Percentiles rank a stretch among this genome's conserved stretches.
phyloP scores from a whole-genome alignment of 148 eudicot species.

The Cornus controversa region DNA sequence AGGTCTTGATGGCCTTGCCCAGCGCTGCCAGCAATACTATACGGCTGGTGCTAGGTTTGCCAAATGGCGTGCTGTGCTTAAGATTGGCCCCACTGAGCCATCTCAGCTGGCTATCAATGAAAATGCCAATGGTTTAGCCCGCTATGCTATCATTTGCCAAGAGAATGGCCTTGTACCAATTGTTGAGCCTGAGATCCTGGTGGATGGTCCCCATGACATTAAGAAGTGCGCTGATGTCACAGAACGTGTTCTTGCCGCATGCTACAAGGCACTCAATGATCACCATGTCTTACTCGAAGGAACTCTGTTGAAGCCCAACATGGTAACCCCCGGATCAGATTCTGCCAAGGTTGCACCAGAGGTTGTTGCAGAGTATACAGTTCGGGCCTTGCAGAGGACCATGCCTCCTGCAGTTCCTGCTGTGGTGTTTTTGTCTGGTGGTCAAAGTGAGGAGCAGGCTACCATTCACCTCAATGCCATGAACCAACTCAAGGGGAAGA shows the following conservation, averaged over 20 bases:
- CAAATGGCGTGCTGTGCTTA: constrained; percentile 86
- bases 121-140: constrained; percentile 87
- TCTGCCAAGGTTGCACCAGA: constrained; percentile 71
- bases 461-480: constrained; percentile 91
- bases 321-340: constrained; percentile 94
- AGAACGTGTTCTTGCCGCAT: constrained; percentile 87
- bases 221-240: constrained; percentile 77
- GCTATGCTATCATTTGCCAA: constrained; percentile 93
- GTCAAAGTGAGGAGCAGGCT: constrained; percentile 97
- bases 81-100: constrained; percentile 77
- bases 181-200: constrained; percentile 93
- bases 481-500: constrained; percentile 76
- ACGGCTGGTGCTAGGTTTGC: constrained; percentile 81
- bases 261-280: constrained; percentile 90
- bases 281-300: constrained; percentile 94
- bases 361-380: constrained; percentile 85
- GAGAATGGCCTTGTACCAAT: constrained; percentile 88
- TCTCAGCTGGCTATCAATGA: constrained; percentile 80
- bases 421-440: constrained; percentile 90
- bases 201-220: constrained; percentile 81
- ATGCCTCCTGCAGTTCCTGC: constrained; percentile 94
- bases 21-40: constrained; percentile 74
- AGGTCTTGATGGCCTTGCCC: constrained; percentile 78
- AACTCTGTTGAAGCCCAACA: constrained; percentile 86
- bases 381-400: constrained; percentile 76